Evolutionary conservation across 352 stramenopile genomes (phyloP).

Genomic region (Pythium guiyangense): DNA sequence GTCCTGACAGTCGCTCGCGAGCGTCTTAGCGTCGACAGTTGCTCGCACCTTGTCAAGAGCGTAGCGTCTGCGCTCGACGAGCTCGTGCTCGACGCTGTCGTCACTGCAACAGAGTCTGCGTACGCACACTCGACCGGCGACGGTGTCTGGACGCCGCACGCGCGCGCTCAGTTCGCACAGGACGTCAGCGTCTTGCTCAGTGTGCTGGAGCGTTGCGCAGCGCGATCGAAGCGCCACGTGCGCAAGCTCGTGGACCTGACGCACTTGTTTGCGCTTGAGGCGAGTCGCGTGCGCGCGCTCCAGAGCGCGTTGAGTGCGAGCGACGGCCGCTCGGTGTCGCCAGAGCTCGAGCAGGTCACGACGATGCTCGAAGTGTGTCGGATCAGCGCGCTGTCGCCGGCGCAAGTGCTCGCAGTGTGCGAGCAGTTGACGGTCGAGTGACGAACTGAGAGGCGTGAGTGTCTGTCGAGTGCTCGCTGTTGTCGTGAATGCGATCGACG

Average conservation of each 20-base stretch:
- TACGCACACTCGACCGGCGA: background rate
- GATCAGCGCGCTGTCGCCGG: constrained; percentile 39
- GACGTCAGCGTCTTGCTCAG: constrained; percentile 31
- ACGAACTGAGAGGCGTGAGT: no score
- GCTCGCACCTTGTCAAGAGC: constrained; percentile 25
- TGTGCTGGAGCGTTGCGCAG: constrained; percentile 29
- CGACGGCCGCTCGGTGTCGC: background rate
- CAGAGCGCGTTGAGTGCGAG: constrained; percentile 28
- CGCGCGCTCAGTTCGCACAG: constrained; percentile 29
- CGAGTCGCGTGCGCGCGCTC: constrained; percentile 36
- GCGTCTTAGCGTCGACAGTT: constrained; percentile 23
- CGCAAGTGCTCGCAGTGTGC: constrained; percentile 24
- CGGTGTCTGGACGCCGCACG: constrained; percentile 14
- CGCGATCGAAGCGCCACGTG: constrained; percentile 31
- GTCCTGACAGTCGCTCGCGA: constrained; percentile 21
- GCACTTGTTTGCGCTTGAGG: constrained; percentile 36
- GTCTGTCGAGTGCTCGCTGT: no score
- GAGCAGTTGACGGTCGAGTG: no score
- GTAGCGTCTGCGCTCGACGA: constrained; percentile 32
- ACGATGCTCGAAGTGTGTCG: constrained; percentile 68
- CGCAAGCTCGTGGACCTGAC: constrained; percentile 40
- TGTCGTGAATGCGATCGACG: no score
- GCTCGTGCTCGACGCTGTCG: constrained; percentile 21
- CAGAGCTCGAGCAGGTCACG: constrained; percentile 50
- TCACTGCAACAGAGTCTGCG: constrained; percentile 14